These are phyloP conservation scores for Apophysomyces sp. DNA, from an alignment of 371 early-diverging fungal genomes.

Conservation along the genomic window DNA sequence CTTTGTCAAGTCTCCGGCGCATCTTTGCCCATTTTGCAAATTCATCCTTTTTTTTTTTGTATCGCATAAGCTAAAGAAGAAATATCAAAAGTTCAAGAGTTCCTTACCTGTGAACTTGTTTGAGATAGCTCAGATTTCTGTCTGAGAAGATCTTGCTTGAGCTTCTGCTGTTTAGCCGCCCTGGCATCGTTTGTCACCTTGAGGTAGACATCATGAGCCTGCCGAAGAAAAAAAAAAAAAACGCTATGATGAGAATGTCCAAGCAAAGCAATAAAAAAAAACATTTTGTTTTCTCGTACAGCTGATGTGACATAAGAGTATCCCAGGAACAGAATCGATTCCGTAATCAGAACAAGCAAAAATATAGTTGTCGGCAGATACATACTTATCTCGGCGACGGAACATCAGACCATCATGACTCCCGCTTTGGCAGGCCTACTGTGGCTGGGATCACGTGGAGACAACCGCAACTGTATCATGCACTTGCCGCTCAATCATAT, in stretches of 20 bases:
- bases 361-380: conserved; percentile 53
- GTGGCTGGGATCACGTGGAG: no score
- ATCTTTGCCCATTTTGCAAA: conserved; percentile 96
- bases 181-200: conserved; percentile 42
- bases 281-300: conserved; percentile 24
- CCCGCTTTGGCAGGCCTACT: no score
- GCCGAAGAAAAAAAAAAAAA: neutral
- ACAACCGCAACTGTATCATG: no score
- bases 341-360: conserved; percentile 54
- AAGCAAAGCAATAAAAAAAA: neutral
- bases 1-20: conserved; percentile 79
- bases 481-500: no score
- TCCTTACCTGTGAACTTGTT: conserved; percentile 66
- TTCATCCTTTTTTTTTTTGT: conserved; percentile 85
- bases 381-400: conserved; percentile 21
- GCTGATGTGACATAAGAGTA: conserved; percentile 54
- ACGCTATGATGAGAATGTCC: neutral
- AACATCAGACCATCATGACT: no score
- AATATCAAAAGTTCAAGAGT: neutral
- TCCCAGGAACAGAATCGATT: conserved; percentile 55
- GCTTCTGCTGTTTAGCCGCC: conserved; percentile 49
- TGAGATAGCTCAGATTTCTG: conserved; percentile 57
- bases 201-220: conserved; percentile 55
- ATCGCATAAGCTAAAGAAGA: neutral
- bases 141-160: conserved; percentile 59